Conservation (phyloP, 305 asterid genomes). For the Salvia sclarea region DNA sequence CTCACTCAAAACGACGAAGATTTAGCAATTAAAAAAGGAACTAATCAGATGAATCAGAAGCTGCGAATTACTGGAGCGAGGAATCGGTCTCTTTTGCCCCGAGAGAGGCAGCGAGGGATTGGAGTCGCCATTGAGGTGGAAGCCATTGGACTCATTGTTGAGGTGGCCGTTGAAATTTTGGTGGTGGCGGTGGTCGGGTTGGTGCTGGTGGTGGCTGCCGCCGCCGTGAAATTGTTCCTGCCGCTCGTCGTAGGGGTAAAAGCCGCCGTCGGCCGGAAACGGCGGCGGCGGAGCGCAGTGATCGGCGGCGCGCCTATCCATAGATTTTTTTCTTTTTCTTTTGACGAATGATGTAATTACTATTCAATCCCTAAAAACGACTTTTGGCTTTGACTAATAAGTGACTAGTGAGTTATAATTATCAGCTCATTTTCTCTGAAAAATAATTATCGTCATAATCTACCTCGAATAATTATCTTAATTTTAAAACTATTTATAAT, state of each 20-base stretch:
- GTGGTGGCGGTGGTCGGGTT: constrained; percentile 36
- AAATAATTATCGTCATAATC: not conserved
- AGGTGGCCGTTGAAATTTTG: constrained; percentile 41
- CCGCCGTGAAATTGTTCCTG: constrained; percentile 33
- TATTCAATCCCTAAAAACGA: constrained; percentile 20
- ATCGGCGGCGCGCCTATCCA: constrained; percentile 49
- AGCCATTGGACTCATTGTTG: constrained; percentile 34
- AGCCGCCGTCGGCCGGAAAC: constrained; percentile 39
- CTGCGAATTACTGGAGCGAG: constrained; percentile 40
- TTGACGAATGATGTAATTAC: not conserved
- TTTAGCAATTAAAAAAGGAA: not conserved
- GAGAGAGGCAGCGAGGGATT: constrained; percentile 40
- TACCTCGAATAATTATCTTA: not conserved
- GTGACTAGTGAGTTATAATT: not conserved
- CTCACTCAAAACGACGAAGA: constrained; percentile 7
- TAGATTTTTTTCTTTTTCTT: constrained; percentile 14
- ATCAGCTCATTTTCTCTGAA: not conserved
- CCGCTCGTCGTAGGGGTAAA: constrained; percentile 30
- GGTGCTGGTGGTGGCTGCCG: constrained; percentile 31
- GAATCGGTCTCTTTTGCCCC: constrained; percentile 58
- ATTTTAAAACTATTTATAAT: no score
- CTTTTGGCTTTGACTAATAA: not conserved
- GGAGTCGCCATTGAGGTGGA: constrained; percentile 37
- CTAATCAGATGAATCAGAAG: not conserved
- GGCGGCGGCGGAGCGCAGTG: constrained; percentile 44